These are phyloP conservation scores for Lasiodiplodia hormozganensis DNA, from an alignment of 2,329 filamentous ascomycete species.

Conservation along the genomic window DNA sequence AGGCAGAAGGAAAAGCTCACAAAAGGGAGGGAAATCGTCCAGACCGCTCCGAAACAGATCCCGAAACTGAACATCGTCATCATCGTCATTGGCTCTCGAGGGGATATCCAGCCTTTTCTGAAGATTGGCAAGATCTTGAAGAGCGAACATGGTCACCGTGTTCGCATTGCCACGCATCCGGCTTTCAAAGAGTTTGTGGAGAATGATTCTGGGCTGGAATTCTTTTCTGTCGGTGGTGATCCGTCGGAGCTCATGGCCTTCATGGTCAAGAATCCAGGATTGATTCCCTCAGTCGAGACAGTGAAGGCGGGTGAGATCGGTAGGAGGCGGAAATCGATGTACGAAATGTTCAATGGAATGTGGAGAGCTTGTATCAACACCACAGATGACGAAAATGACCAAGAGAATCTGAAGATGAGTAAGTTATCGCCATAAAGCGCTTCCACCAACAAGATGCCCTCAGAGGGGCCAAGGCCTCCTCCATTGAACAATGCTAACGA, in stretches of 20 bases:
- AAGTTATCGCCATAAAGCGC: slow-evolving; percentile 28
- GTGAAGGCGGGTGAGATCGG: slow-evolving; percentile 77
- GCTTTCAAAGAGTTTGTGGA: slow-evolving; percentile 79
- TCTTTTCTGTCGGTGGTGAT: slow-evolving; percentile 81
- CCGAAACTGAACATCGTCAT: slow-evolving; percentile 77
- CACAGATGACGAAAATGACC: slow-evolving; percentile 71
- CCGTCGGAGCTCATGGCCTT: slow-evolving; percentile 85
- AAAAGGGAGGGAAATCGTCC: slow-evolving; percentile 40
- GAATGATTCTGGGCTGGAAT: slow-evolving; percentile 75
- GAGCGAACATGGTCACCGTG: slow-evolving; percentile 74
- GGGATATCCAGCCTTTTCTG: slow-evolving; percentile 82
- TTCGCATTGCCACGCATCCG: slow-evolving; percentile 80
- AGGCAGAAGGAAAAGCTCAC: neutral
- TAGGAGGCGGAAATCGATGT: slow-evolving; percentile 71
- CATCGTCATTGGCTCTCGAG: slow-evolving; percentile 81
- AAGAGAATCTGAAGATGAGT: slow-evolving; percentile 65
- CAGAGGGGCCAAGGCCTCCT: slow-evolving; percentile 31
- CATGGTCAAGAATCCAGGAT: slow-evolving; percentile 83
- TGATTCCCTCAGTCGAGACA: slow-evolving; percentile 76
- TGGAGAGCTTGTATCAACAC: slow-evolving; percentile 80
- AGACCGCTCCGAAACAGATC: slow-evolving; percentile 36
- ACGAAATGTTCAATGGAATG: slow-evolving; percentile 82
- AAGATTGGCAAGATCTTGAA: slow-evolving; percentile 76
- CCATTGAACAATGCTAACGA: slow-evolving; percentile 34
- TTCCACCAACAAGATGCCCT: slow-evolving; percentile 35